phyloP scores from a whole-genome alignment of 805 yeast species.

The Kodamaea fukazawae region DNA sequence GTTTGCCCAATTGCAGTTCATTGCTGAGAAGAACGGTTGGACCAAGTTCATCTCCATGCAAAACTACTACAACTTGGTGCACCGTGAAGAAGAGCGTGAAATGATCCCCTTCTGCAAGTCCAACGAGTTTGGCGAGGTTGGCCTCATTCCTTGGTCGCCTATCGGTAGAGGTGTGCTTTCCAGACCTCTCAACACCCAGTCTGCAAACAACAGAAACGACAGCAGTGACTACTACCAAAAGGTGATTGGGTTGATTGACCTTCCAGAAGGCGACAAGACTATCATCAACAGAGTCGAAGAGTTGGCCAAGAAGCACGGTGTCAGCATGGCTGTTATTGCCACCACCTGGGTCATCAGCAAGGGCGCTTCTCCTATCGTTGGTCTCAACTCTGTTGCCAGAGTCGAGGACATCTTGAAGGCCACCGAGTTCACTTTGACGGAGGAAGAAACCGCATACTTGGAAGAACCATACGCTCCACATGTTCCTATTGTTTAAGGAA shows the following conservation, averaged over 20 bases:
- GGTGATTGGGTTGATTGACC: slow-evolving; percentile 12
- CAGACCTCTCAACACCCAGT: slow-evolving; percentile 34
- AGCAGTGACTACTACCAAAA: slow-evolving; percentile 12
- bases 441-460: slow-evolving; percentile 32
- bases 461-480: slow-evolving; percentile 35
- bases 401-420: slow-evolving; percentile 52
- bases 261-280: slow-evolving; percentile 17
- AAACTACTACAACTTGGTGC: slow-evolving; percentile 52
- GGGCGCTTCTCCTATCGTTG: slow-evolving; percentile 57
- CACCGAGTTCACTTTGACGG: slow-evolving; percentile 36
- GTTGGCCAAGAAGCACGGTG: slow-evolving; percentile 45
- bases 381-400: slow-evolving; percentile 46
- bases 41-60: slow-evolving; percentile 60
- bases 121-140: slow-evolving; percentile 47
- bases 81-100: slow-evolving; percentile 67
- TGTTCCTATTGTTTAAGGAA: too few species aligned
- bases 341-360: slow-evolving; percentile 54
- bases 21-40: slow-evolving; percentile 59
- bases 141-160: slow-evolving; percentile 62
- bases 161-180: slow-evolving; percentile 54
- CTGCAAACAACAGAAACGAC: slow-evolving; percentile 6
- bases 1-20: slow-evolving; percentile 51
- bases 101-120: slow-evolving; percentile 49
- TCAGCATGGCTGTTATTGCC: slow-evolving; percentile 54
- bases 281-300: slow-evolving; percentile 53